phyloP scores from a whole-genome alignment of 805 yeast species.

The Saccharomyces mikatae region DNA sequence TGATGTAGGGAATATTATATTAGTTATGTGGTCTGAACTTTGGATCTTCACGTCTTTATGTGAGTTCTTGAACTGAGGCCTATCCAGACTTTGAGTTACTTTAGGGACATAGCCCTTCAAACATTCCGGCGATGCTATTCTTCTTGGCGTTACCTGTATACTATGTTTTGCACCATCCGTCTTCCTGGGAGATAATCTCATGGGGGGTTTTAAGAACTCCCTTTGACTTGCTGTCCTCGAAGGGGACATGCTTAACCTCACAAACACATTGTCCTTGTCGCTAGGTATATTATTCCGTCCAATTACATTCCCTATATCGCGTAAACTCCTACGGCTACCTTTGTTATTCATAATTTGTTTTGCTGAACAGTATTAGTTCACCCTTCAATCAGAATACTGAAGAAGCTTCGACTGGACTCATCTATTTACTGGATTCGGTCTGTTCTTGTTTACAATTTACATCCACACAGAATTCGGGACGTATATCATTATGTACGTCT shows the following conservation, averaged over 20 bases:
- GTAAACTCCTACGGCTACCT: neutral
- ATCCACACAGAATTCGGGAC: neutral
- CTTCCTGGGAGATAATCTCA: slow-evolving; percentile 15
- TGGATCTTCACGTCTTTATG: slow-evolving; percentile 6
- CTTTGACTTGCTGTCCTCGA: slow-evolving; percentile 6
- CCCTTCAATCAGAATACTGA: too few species aligned
- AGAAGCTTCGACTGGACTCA: neutral
- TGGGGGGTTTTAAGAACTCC: slow-evolving; percentile 18
- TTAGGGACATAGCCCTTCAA: slow-evolving; percentile 10
- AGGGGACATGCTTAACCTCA: slow-evolving; percentile 23
- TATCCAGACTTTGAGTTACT: slow-evolving; percentile 27
- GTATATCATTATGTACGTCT: neutral
- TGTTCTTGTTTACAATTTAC: neutral
- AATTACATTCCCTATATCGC: neutral
- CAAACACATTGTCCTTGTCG: slow-evolving; percentile 14
- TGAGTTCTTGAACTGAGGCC: slow-evolving; percentile 11
- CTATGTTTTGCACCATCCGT: slow-evolving; percentile 5
- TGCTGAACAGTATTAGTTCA: neutral
- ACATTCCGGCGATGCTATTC: slow-evolving; percentile 20
- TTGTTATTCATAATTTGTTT: neutral
- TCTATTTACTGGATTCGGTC: neutral
- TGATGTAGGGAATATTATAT: slow-evolving; percentile 23
- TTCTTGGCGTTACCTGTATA: slow-evolving; percentile 26
- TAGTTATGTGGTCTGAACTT: slow-evolving; percentile 13
- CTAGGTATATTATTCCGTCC: neutral